phyloP scores from a whole-genome alignment of 495 filamentous ascomycete genomes.

The Lindgomyces ingoldianus region DNA sequence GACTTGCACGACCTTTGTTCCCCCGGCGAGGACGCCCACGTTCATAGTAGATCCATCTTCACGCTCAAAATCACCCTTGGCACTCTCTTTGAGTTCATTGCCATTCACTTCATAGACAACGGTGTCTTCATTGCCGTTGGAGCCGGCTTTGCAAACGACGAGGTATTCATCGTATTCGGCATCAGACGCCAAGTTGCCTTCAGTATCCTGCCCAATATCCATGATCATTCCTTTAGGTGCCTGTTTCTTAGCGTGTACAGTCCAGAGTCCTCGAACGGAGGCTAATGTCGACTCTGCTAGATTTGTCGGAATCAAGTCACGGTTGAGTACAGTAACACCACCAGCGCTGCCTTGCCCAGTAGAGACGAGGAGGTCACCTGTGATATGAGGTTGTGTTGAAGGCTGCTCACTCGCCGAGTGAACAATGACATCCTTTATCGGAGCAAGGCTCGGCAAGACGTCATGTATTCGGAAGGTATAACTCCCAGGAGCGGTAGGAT shows the following conservation, averaged over 20 bases:
- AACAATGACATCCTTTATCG: constrained; percentile 72
- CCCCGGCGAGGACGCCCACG: constrained; percentile 71
- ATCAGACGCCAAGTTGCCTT: constrained; percentile 40
- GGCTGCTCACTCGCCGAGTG: constrained; percentile 41
- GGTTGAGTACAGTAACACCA: constrained; percentile 71
- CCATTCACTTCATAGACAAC: constrained; percentile 61
- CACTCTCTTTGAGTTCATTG: constrained; percentile 64
- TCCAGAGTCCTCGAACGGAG: constrained; percentile 64
- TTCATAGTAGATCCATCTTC: constrained; percentile 82
- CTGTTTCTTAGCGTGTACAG: constrained; percentile 61
- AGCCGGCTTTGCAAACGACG: constrained; percentile 63
- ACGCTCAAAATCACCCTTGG: constrained; percentile 81
- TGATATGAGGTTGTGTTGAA: neutral
- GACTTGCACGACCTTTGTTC: constrained; percentile 79
- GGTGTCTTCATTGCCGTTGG: constrained; percentile 57
- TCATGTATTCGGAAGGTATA: constrained; percentile 79
- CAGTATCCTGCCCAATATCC: constrained; percentile 50
- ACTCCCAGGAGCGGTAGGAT: constrained; percentile 54
- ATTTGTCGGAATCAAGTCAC: constrained; percentile 67
- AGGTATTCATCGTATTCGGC: constrained; percentile 68
- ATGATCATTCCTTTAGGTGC: constrained; percentile 57
- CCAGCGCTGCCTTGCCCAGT: constrained; percentile 70
- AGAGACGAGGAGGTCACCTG: constrained; percentile 64
- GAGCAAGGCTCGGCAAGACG: constrained; percentile 70
- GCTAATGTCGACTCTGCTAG: constrained; percentile 63